Conservation (phyloP, 768 basidiomycete genomes). For the Lactifluus echinatus region DNA sequence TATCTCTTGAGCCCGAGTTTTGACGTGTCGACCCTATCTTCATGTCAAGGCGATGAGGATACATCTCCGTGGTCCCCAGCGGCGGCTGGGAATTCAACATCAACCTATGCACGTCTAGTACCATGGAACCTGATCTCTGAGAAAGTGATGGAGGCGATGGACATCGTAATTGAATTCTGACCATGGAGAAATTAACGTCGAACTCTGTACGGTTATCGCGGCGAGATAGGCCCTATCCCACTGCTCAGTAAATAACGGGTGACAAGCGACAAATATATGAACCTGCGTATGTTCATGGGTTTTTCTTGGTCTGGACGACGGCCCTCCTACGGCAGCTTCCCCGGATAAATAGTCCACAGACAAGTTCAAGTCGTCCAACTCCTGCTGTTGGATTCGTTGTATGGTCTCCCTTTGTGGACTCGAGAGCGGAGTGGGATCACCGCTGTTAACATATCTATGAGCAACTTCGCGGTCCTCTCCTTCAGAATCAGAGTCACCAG, state of each 20-base stretch:
- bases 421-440: conserved; percentile 6
- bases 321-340: background rate
- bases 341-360: conserved; percentile 36
- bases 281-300: background rate
- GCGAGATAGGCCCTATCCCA: background rate
- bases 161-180: conserved; percentile 62
- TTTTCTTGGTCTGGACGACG: background rate
- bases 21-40: conserved; percentile 13
- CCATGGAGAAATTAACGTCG: conserved; percentile 39
- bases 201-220: conserved; percentile 19
- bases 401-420: conserved; percentile 26
- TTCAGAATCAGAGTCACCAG: background rate
- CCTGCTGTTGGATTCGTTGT: conserved; percentile 42
- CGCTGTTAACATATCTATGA: background rate
- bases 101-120: conserved; percentile 55
- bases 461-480: background rate
- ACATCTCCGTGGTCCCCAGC: conserved; percentile 14
- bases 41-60: background rate
- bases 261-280: background rate
- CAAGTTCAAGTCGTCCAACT: conserved; percentile 52
- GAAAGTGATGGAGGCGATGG: conserved; percentile 42
- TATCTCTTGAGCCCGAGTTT: conserved; percentile 4
- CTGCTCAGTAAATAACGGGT: background rate
- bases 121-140: conserved; percentile 59
- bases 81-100: conserved; percentile 27